These are phyloP conservation scores for Leccinum boreale DNA, from an alignment of 768 basidiomycete species.

Conservation along the genomic window DNA sequence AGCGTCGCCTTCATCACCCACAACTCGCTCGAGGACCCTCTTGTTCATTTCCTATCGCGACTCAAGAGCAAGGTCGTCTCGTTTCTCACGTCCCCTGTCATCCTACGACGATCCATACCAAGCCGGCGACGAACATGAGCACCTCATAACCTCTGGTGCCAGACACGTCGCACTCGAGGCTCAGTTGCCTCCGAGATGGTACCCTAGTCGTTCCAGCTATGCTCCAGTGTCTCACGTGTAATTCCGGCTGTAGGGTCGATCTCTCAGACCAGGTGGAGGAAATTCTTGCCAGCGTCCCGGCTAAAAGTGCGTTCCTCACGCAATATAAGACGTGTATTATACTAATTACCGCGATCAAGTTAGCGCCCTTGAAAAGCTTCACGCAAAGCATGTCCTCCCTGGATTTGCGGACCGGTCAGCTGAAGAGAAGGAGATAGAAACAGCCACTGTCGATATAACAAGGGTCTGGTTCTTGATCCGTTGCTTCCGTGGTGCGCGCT, in stretches of 20 bases:
- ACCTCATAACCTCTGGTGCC: conserved; percentile 47
- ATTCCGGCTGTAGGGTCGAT: conserved; percentile 69
- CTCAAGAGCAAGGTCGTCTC: conserved; percentile 49
- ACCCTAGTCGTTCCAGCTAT: conserved; percentile 2
- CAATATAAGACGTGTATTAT: conserved; percentile 7
- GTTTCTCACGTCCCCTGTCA: conserved; percentile 40
- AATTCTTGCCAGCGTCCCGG: conserved; percentile 60
- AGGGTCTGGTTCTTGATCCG: conserved; percentile 46
- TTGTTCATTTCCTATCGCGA: conserved; percentile 94
- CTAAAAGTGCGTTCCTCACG: conserved; percentile 64
- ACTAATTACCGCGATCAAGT: conserved; percentile 48
- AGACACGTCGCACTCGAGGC: conserved; percentile 53
- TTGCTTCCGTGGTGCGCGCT: background rate
- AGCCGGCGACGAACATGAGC: conserved; percentile 55
- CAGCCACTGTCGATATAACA: conserved; percentile 83
- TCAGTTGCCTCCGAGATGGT: conserved; percentile 87
- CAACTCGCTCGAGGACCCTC: conserved; percentile 84
- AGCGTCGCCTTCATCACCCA: conserved; percentile 35
- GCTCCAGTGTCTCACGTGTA: conserved; percentile 16
- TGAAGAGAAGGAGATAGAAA: conserved; percentile 93
- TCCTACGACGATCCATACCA: conserved; percentile 47
- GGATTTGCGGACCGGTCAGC: conserved; percentile 93
- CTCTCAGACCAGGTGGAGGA: conserved; percentile 86
- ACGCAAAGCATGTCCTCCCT: conserved; percentile 93
- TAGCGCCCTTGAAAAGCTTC: conserved; percentile 85